Conservation (phyloP, 371 early-diverging fungal species). For the Mucor racemosus region DNA sequence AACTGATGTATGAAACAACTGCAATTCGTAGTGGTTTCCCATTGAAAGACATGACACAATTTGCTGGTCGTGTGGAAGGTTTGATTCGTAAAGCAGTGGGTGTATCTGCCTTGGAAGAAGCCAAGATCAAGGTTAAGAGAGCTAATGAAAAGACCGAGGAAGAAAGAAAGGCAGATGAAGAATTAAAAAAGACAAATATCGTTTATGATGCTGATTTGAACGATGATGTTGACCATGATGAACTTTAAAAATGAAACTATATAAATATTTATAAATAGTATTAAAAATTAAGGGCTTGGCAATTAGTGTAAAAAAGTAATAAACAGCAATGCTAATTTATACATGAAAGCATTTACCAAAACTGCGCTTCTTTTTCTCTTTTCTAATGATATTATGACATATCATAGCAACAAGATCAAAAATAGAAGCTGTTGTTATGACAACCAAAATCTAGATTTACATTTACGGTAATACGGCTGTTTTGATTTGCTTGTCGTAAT, state of each 20-base stretch:
- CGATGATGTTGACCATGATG: conserved; percentile 32
- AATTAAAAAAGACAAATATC: conserved; percentile 29
- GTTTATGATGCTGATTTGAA: conserved; percentile 26
- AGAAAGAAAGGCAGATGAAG: conserved; percentile 44
- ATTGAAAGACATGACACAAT: conserved; percentile 62
- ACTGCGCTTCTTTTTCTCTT: background rate
- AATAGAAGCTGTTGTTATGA: background rate
- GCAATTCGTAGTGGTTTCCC: conserved; percentile 78
- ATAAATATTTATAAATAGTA: background rate
- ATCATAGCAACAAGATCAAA: background rate
- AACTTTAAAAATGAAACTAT: conserved; percentile 11
- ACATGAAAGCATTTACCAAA: too few relatives aligned
- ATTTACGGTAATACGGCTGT: background rate
- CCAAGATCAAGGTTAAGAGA: conserved; percentile 53
- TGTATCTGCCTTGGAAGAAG: conserved; percentile 57
- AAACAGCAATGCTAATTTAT: too few relatives aligned
- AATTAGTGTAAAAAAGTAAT: background rate
- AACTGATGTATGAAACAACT: conserved; percentile 79
- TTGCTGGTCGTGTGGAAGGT: conserved; percentile 74
- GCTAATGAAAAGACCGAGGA: conserved; percentile 48
- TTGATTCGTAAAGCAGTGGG: conserved; percentile 71
- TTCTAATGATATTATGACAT: too few relatives aligned
- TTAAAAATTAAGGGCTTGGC: background rate
- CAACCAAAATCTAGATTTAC: background rate
- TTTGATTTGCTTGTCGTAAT: background rate